Conservation (phyloP, 2,329 filamentous ascomycete species). For the Teratosphaeria destructans region DNA sequence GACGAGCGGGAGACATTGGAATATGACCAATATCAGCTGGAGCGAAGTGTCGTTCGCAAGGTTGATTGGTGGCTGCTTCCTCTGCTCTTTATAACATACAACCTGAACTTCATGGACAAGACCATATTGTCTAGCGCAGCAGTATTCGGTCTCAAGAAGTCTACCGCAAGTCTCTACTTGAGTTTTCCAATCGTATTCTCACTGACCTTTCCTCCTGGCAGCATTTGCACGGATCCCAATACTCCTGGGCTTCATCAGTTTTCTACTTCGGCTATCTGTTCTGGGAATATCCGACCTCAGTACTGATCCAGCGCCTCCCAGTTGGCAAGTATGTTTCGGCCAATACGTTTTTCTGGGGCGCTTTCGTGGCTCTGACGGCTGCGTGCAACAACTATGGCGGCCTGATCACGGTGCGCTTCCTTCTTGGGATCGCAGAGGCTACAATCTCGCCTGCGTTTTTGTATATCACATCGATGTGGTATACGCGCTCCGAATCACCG, state of each 20-base stretch:
- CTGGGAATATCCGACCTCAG: conserved; percentile 31
- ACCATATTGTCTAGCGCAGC: neutral
- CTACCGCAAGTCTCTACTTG: neutral
- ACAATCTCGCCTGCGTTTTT: conserved; percentile 1
- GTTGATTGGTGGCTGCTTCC: neutral
- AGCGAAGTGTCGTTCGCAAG: neutral
- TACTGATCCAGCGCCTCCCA: conserved; percentile 26
- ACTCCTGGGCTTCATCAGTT: conserved; percentile 25
- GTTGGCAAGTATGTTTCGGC: conserved; percentile 22
- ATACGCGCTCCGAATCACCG: conserved; percentile 3
- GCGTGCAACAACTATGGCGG: conserved; percentile 30
- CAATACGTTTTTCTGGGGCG: conserved; percentile 34
- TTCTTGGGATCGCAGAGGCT: conserved; percentile 42
- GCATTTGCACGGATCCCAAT: conserved; percentile 5
- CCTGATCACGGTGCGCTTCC: conserved; percentile 37
- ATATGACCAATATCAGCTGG: neutral
- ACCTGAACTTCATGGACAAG: neutral
- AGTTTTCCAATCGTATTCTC: neutral
- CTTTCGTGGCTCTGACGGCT: conserved; percentile 29
- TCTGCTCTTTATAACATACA: neutral
- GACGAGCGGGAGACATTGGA: neutral
- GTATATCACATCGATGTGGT: conserved; percentile 20
- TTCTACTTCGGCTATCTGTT: conserved; percentile 37
- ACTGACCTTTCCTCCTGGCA: neutral
- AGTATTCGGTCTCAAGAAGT: neutral